Percentiles rank a stretch among this genome's conserved stretches.
phyloP scores from a whole-genome alignment of 2,329 filamentous ascomycete species.

The Amauroascus verrucosus region DNA sequence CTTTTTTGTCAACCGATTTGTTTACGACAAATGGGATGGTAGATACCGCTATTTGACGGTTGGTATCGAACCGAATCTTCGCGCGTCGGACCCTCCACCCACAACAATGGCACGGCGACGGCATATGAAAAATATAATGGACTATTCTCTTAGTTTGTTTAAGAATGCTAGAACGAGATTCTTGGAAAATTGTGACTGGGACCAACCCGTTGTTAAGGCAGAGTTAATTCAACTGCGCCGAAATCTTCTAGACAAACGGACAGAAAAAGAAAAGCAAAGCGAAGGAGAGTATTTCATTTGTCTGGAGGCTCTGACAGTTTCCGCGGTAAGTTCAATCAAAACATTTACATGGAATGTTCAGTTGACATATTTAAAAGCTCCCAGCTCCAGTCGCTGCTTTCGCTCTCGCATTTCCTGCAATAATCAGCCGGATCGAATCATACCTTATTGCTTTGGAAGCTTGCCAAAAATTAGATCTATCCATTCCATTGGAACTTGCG shows the following conservation, averaged over 20 bases:
- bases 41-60: slow-evolving; percentile 48
- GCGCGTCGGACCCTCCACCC: slow-evolving; percentile 29
- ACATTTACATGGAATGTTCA: neutral
- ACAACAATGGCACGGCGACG: slow-evolving; percentile 28
- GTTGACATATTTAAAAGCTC: slow-evolving; percentile 41
- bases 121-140: slow-evolving; percentile 57
- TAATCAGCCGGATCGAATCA: slow-evolving; percentile 74
- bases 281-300: slow-evolving; percentile 56
- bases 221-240: slow-evolving; percentile 65
- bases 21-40: slow-evolving; percentile 49
- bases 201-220: slow-evolving; percentile 74
- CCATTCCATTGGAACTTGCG: slow-evolving; percentile 57
- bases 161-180: slow-evolving; percentile 46
- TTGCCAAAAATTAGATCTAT: slow-evolving; percentile 53
- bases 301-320: slow-evolving; percentile 66
- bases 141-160: slow-evolving; percentile 73
- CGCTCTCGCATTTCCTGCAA: slow-evolving; percentile 66
- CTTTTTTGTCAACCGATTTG: slow-evolving; percentile 41
- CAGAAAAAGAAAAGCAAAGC: slow-evolving; percentile 41
- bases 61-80: slow-evolving; percentile 25
- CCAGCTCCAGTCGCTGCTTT: slow-evolving; percentile 60
- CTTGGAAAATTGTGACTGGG: slow-evolving; percentile 44
- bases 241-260: slow-evolving; percentile 65
- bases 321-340: slow-evolving; percentile 49
- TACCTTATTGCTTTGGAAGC: slow-evolving; percentile 71